A percentile compares a stretch with the other conserved stretches of the same genome.
Evolutionary conservation across 1,139 yeast species (phyloP).

Genomic region (Sugiyamaella castrensis): DNA sequence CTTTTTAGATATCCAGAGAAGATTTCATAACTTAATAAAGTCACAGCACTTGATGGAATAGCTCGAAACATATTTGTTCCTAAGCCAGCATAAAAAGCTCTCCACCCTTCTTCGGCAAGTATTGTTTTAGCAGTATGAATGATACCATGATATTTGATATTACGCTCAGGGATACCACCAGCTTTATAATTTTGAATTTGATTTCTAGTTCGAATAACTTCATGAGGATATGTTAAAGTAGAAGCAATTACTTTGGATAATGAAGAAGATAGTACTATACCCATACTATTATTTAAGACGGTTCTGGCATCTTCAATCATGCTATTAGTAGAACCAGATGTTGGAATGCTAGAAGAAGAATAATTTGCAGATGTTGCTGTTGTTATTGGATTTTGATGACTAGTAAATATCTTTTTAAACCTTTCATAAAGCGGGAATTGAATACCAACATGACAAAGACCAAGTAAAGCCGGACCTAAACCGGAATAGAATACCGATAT

Average conservation of each 20-base stretch:
- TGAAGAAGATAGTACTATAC: slow-evolving; percentile 70
- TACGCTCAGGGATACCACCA: slow-evolving; percentile 28
- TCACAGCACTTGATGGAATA: slow-evolving; percentile 92
- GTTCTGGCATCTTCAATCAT: slow-evolving; percentile 12
- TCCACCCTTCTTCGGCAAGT: slow-evolving; percentile 66
- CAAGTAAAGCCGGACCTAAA: slow-evolving; percentile 83
- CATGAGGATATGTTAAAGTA: slow-evolving; percentile 91
- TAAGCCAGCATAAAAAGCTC: slow-evolving; percentile 89
- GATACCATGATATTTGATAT: slow-evolving; percentile 39
- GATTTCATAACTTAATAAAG: slow-evolving; percentile 89
- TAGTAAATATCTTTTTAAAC: slow-evolving; percentile 53
- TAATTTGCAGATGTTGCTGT: slow-evolving; percentile 13
- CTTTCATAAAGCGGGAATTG: slow-evolving; percentile 96
- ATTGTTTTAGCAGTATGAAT: slow-evolving; percentile 51
- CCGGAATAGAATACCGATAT: slow-evolving; percentile 84
- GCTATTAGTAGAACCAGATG: background rate
- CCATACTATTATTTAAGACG: slow-evolving; percentile 32
- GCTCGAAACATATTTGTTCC: slow-evolving; percentile 83
- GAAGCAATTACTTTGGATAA: slow-evolving; percentile 87
- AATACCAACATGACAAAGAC: slow-evolving; percentile 89
- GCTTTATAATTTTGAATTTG: slow-evolving; percentile 49
- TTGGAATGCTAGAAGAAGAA: background rate
- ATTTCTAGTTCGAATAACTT: slow-evolving; percentile 86
- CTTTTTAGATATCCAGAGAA: slow-evolving; percentile 44
- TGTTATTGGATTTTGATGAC: slow-evolving; percentile 7